Evolutionary conservation across 2,329 filamentous ascomycete species (phyloP), one percentile per base, ranked within the genome.

Genomic region (Shiraia sp.): DNA sequence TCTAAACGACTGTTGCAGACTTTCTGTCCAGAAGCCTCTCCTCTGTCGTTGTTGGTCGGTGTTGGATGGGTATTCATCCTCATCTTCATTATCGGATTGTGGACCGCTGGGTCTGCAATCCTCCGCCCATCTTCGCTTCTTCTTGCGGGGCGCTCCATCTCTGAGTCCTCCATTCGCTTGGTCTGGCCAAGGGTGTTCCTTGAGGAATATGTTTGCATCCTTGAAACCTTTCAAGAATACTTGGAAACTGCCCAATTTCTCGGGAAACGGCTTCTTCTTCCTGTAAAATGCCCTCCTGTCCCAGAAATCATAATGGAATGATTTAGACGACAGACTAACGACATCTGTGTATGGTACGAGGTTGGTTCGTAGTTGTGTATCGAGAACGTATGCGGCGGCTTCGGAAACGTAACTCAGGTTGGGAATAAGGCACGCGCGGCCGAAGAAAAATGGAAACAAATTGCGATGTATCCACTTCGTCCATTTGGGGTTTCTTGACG

Each of bases 401-500:
- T 99, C 93, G 59, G 91, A 97, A 55, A 99, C 90, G 66, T 99
- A 99, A 40, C 91, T 96, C 35, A 99, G 78, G 63, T 99, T 99
- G 41, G 93, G 93, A 67, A 99, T 99, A 39, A 99, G 81, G 53
- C 90, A 97, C 32, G 92, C 91, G 61, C 93, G 80, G 13, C 93
- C 93, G 61, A 99, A 99, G 71, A 89, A 96, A 73, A 95, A 99
- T 7, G 93, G 93, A 58, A 99, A 97, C 52, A 99, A 68, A 68
- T 99, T 99, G 51, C 93, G 81, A 70, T 99, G 93, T 74, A 99
- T 91, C 93, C 93, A 99, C 72, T 99, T 99, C 58, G 95, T 97
- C 92, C 92, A 97, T 69, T 99, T 99, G 5, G 93, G 93, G 65
- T 99, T 99, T 56, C 90, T 87, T 23, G 89, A 93, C 1, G 93